Percentiles rank a stretch among this genome's conserved stretches.
These are phyloP conservation scores for Wallacemonas sp. DNA, from an alignment of 208 protist species.

Conservation along the genomic window DNA sequence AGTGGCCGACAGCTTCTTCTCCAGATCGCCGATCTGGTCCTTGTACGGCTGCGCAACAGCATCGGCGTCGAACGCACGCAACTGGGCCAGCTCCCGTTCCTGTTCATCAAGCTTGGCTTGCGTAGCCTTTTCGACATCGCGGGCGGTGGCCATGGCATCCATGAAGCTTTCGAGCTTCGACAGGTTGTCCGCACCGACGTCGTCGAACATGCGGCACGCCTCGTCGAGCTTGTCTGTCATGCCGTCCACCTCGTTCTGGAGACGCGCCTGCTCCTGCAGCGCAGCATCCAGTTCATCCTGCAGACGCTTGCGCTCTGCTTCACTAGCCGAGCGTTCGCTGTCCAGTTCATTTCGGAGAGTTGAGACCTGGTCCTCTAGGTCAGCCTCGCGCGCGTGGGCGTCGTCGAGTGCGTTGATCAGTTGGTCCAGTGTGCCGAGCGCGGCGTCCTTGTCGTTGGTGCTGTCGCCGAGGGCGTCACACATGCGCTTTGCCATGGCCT, in stretches of 20 bases:
- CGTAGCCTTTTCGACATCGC: conserved; percentile 21
- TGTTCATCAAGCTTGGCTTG: not conserved
- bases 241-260: not conserved
- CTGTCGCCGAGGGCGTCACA: not conserved
- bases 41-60: conserved; percentile 1
- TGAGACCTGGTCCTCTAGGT: not conserved
- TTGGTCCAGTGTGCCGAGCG: conserved; percentile 14
- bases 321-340: not conserved
- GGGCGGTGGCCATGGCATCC: not conserved
- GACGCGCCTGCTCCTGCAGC: not conserved
- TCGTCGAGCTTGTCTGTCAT: conserved; percentile 16
- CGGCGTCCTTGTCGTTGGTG: not conserved
- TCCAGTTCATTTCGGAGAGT: not conserved
- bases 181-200: not conserved
- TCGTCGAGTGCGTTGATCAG: conserved; percentile 11
- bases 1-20: not conserved
- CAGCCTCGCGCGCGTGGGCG: not conserved
- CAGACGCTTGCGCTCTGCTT: not conserved
- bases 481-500: not conserved
- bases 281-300: not conserved
- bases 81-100: conserved; percentile 5
- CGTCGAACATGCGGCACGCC: not conserved
- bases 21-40: conserved; percentile 6
- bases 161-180: conserved; percentile 1
- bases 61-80: not conserved